Evolutionary conservation across 257 asterid species (phyloP).

Genomic region (Solanum rostratum): DNA sequence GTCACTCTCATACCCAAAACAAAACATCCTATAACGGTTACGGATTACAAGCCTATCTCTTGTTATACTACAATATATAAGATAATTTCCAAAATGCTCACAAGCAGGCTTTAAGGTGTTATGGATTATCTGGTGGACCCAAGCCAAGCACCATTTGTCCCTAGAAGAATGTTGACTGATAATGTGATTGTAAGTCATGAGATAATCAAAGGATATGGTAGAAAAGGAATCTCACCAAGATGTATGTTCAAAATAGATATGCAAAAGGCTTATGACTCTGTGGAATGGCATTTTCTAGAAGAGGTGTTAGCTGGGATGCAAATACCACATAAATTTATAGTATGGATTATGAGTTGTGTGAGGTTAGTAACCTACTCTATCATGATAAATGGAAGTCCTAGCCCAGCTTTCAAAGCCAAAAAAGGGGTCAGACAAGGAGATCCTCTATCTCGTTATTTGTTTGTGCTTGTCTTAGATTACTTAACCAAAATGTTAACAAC

Average conservation of each 20-base stretch:
- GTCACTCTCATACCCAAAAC: neutral
- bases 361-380: too few relatives aligned
- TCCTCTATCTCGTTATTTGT: neutral
- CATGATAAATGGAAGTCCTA: too few relatives aligned
- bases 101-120: neutral
- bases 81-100: neutral
- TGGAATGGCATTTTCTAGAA: too few relatives aligned
- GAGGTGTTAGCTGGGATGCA: too few relatives aligned
- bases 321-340: too few relatives aligned
- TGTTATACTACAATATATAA: neutral
- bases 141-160: neutral
- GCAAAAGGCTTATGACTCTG: too few relatives aligned
- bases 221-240: neutral
- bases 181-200: neutral
- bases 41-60: neutral
- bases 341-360: too few relatives aligned
- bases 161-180: neutral
- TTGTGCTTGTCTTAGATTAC: neutral
- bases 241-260: too few relatives aligned
- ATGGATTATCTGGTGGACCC: neutral
- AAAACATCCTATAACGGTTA: neutral
- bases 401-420: neutral
- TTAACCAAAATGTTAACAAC: neutral
- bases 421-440: neutral
- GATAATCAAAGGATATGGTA: neutral